phyloP scores from a whole-genome alignment of 768 basidiomycete genomes.

The Albatrellus ellisii region DNA sequence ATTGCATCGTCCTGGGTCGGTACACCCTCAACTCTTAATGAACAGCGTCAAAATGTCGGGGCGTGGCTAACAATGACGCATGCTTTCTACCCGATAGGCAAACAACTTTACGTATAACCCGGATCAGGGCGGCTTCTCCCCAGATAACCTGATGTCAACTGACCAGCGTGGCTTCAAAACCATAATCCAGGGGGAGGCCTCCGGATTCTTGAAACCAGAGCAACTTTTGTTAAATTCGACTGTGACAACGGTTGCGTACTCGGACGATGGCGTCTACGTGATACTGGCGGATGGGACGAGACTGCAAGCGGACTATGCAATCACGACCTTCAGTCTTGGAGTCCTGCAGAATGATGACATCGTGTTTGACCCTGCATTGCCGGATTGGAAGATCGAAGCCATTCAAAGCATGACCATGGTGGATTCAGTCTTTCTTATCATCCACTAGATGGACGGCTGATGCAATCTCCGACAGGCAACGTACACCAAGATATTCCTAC shows the following conservation, averaged over 20 bases:
- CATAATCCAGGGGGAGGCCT: slow-evolving; percentile 42
- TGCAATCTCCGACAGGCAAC: slow-evolving; percentile 25
- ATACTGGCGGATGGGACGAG: slow-evolving; percentile 15
- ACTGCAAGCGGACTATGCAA: slow-evolving; percentile 17
- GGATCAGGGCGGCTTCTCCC: slow-evolving; percentile 43
- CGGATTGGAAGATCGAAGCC: slow-evolving; percentile 51
- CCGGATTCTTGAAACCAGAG: slow-evolving; percentile 30
- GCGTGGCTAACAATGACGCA: too few relatives aligned
- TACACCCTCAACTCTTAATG: background rate
- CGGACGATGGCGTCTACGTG: slow-evolving; percentile 29
- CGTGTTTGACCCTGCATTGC: slow-evolving; percentile 38
- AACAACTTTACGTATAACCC: slow-evolving; percentile 47
- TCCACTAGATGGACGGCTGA: background rate
- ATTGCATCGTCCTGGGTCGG: slow-evolving; percentile 50
- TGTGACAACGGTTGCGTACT: slow-evolving; percentile 33
- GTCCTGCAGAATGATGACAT: slow-evolving; percentile 42
- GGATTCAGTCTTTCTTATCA: background rate
- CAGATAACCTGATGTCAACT: slow-evolving; percentile 34
- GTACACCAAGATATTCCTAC: slow-evolving; percentile 58
- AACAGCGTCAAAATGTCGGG: background rate
- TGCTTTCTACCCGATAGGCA: too few relatives aligned
- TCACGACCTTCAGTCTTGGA: slow-evolving; percentile 40
- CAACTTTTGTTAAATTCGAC: slow-evolving; percentile 38
- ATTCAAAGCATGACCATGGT: slow-evolving; percentile 53
- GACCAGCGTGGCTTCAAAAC: slow-evolving; percentile 51